Base-by-base conservation (phyloP, 2,329 filamentous ascomycete genomes). In the Rutstroemia sp. region DNA sequence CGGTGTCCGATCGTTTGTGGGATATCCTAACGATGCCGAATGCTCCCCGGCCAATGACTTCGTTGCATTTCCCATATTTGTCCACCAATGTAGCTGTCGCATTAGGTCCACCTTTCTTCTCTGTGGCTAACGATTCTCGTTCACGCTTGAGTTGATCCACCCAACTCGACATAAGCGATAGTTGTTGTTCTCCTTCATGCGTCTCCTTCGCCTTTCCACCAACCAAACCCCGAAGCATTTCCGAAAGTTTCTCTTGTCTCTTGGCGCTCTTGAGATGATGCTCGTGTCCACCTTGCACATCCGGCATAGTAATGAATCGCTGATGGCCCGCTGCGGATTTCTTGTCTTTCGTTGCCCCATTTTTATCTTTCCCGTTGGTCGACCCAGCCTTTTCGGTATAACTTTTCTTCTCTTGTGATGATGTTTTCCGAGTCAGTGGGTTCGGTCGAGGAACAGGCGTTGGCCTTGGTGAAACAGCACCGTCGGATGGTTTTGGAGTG, bases 61-160 rank as follows among this genome's bases (percentile, higher is more conserved):
- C 94, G 69, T 97, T 92, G 70, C 94, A 97, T 74, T 97, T 97
- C 65, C 94, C 94, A 70, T 99, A 99, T 71, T 97, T 97, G 69
- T 97, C 90, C 1, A 94, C 89, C 49, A 99, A 77, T 0, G 91
- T 91, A 19, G 83, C 84, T 16, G 88, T 86, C 17, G 86, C 79
- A 67, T 87, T 88, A 6, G 87, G 81, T 0, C 87, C 87, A 23
- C 82, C 83, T 70, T 87, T 94, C 74, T 87, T 90, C 65, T 95
- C 89, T 40, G 81, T 75, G 1, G 85, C 84, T 65, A 87, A 78
- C 7, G 80, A 82, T 58, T 95, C 90, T 70, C 90, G 91, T 71
- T 96, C 92, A 63, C 83, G 87, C 70, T 91, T 89, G 64, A 96
- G 79, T 60, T 95, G 92, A 70, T 96, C 92, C 56, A 96, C 92